These are phyloP conservation scores for Trametes elegans DNA, from an alignment of 768 basidiomycete genomes.

Conservation along the genomic window DNA sequence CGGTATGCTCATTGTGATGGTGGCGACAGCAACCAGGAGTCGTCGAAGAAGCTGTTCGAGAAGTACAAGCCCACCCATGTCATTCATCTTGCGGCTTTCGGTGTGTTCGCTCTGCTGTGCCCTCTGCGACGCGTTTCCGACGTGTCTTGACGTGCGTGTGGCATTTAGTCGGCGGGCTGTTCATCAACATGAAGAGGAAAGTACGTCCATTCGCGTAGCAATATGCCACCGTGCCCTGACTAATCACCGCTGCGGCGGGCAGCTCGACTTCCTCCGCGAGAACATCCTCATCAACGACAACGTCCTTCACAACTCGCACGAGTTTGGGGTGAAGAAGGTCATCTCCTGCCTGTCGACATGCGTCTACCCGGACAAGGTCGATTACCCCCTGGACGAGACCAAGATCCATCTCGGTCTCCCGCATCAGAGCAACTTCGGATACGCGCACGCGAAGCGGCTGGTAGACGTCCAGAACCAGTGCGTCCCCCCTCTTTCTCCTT, in stretches of 20 bases:
- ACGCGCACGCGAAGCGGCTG: slow-evolving; percentile 93
- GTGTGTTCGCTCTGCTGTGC: too few species aligned
- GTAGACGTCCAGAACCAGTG: slow-evolving; percentile 96
- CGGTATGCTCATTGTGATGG: background rate
- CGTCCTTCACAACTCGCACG: slow-evolving; percentile 74
- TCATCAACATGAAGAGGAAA: slow-evolving; percentile 95
- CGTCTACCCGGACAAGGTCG: slow-evolving; percentile 94
- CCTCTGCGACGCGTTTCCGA: too few species aligned
- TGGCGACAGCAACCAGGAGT: slow-evolving; percentile 58
- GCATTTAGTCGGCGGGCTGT: slow-evolving; percentile 83
- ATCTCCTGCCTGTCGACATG: slow-evolving; percentile 97
- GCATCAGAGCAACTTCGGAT: slow-evolving; percentile 94
- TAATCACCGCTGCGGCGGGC: background rate
- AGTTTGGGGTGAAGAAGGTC: slow-evolving; percentile 66
- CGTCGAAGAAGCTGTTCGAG: slow-evolving; percentile 74
- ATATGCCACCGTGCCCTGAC: background rate
- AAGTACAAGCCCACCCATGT: slow-evolving; percentile 95
- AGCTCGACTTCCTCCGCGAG: slow-evolving; percentile 92
- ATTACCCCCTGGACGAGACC: slow-evolving; percentile 88
- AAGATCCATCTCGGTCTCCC: slow-evolving; percentile 93
- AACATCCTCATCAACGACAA: slow-evolving; percentile 97
- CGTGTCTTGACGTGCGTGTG: background rate
- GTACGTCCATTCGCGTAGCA: slow-evolving; percentile 34
- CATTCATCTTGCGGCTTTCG: slow-evolving; percentile 92
- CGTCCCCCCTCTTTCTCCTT: slow-evolving; percentile 29